A percentile compares a stretch with the other conserved stretches of the same genome.
Evolutionary conservation across 805 yeast species (phyloP).

Genomic region (Sugiyamaella qingdaonensis): DNA sequence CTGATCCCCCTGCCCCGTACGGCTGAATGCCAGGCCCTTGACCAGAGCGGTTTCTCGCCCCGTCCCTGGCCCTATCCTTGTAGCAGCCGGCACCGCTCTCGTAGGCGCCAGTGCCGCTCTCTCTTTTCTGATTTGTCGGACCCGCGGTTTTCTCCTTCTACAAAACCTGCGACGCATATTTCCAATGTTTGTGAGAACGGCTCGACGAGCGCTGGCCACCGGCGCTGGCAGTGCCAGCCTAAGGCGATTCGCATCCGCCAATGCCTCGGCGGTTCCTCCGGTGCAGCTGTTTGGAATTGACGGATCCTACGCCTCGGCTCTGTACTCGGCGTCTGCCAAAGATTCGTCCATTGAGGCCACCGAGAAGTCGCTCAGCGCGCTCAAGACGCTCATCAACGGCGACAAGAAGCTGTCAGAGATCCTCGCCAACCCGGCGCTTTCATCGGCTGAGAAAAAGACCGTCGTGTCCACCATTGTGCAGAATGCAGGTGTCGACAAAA

Average conservation of each 20-base stretch:
- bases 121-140: neutral
- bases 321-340: slow-evolving; percentile 87
- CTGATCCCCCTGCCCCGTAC: no score
- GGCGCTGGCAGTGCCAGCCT: slow-evolving; percentile 8
- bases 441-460: slow-evolving; percentile 64
- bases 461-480: slow-evolving; percentile 58
- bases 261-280: slow-evolving; percentile 70
- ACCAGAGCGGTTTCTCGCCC: no score
- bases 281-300: slow-evolving; percentile 92
- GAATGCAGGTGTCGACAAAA: slow-evolving; percentile 53
- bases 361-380: slow-evolving; percentile 55
- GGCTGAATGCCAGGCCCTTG: no score
- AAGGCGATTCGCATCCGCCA: slow-evolving; percentile 37
- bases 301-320: slow-evolving; percentile 95
- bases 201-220: slow-evolving; percentile 6
- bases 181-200: slow-evolving; percentile 13
- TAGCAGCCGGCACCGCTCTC: neutral
- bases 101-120: neutral
- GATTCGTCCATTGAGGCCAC: slow-evolving; percentile 71
- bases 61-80: neutral
- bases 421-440: slow-evolving; percentile 79
- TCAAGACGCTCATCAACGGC: slow-evolving; percentile 50
- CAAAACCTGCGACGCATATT: neutral
- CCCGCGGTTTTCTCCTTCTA: neutral
- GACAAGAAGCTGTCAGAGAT: slow-evolving; percentile 62